Conservation (phyloP, 2,329 filamentous ascomycete species). For the Alternaria ethzedia region DNA sequence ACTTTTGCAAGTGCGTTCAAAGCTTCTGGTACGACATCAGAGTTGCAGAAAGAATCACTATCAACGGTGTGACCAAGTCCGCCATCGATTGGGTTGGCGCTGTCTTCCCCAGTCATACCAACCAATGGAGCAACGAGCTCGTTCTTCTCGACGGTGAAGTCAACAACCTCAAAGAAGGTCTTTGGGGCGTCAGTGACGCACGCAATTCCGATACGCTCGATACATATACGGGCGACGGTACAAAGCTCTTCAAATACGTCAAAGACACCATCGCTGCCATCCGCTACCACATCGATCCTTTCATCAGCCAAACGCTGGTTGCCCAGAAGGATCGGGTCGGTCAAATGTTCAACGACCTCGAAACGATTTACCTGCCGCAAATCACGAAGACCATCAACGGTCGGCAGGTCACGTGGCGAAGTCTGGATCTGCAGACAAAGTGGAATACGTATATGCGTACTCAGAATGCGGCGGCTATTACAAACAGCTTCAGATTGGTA, state of each 20-base stretch:
- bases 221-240: neutral
- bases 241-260: constrained; percentile 1
- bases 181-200: neutral
- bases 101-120: neutral
- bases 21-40: neutral
- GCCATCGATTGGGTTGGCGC: neutral
- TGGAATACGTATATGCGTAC: constrained; percentile 1
- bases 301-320: neutral
- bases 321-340: constrained; percentile 1
- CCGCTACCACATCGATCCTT: neutral
- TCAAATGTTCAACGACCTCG: neutral
- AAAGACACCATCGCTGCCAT: neutral
- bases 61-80: neutral
- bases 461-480: neutral
- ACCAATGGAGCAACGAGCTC: neutral
- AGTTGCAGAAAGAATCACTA: neutral
- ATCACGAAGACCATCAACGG: neutral
- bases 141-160: neutral
- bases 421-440: neutral
- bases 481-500: neutral
- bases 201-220: neutral
- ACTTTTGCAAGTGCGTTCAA: neutral
- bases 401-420: neutral
- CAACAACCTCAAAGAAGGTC: constrained; percentile 2
- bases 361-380: neutral